Evolutionary conservation across 139 green algal species (phyloP), one percentile per base, ranked within the genome.

Genomic region (Pleodorina starrii): DNA sequence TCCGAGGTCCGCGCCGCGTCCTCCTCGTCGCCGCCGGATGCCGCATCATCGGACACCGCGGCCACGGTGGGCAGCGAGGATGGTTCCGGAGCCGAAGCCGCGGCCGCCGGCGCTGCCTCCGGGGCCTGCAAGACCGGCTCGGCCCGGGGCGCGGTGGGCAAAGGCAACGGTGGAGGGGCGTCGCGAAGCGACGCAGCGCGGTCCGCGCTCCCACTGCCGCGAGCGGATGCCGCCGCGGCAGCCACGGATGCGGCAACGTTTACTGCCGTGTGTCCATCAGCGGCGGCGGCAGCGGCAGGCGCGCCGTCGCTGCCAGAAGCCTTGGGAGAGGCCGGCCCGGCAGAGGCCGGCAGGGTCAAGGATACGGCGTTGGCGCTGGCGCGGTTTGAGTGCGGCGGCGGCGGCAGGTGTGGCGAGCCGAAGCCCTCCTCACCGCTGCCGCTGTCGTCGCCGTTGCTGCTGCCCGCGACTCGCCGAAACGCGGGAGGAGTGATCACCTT

Each of bases 371-470:
- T 35, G 2, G 27, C 19, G 14, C 29, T 23, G 12, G 63, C 35
- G 2, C 63, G 21, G 32, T 73, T 32, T 11, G 69, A 9, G 32
- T 48, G 38, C 42, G 42, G 72, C 25, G 72, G 72, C 42, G 72
- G 72, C 38, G 78, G 78, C 78, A 85, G 54, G 27, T 85, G 78
- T 9, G 78, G 78, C 9, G 78, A 85, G 36, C 78, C 78, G 21
- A 72, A 51, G 19, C 51, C 54, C 48, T 72, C 51, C 32, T 72
- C 51, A 0, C 36, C 76, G n/a, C 76, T 84, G 76, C 46, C 48
- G 32, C 36, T 46, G 68, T 46, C n/a, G 10, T 44, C 66, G 16
- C 66, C 66, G 35, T 14, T 71, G 59, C 27, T 6, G 27, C 19
- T 73, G 63, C 6, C 21, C 21, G 32, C 63, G 21, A 73, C 63